Evolutionary conservation across 306 rosid species (phyloP).

Genomic region (Cicer chorassanicum): DNA sequence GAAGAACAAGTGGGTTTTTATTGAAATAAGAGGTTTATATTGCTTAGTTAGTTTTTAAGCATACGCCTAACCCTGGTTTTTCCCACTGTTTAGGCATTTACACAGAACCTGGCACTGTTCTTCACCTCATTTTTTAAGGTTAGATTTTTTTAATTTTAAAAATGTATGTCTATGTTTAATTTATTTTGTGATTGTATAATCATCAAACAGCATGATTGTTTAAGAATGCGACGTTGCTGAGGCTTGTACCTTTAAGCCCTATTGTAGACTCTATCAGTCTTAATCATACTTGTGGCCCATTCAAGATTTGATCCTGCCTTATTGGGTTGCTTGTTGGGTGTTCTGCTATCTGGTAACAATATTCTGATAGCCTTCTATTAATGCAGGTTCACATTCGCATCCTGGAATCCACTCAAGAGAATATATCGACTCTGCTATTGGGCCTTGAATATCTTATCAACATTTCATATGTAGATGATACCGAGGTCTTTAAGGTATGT

Average conservation of each 20-base stretch:
- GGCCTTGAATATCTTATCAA: slow-evolving; percentile 95
- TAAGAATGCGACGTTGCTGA: slow-evolving; percentile 7
- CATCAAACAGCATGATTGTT: slow-evolving; percentile 29
- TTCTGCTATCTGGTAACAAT: slow-evolving; percentile 6
- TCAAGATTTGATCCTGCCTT: slow-evolving; percentile 6
- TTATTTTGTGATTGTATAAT: slow-evolving; percentile 20
- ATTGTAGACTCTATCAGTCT: slow-evolving; percentile 1
- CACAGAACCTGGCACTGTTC: slow-evolving; percentile 91
- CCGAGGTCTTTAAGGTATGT: slow-evolving; percentile 92
- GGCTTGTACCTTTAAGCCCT: slow-evolving; percentile 5
- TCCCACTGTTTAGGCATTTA: slow-evolving; percentile 66
- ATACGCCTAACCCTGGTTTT: slow-evolving; percentile 27
- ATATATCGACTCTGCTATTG: slow-evolving; percentile 68
- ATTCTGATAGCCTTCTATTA: slow-evolving; percentile 15
- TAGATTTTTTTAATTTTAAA: slow-evolving; percentile 34
- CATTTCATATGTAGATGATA: slow-evolving; percentile 96
- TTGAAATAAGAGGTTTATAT: neutral
- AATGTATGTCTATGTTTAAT: neutral
- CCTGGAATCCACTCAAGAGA: slow-evolving; percentile 80
- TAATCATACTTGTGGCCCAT: neutral
- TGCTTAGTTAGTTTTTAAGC: slow-evolving; percentile 3
- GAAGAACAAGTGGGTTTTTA: slow-evolving; percentile 79
- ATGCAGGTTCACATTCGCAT: slow-evolving; percentile 82
- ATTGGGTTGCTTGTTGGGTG: slow-evolving; percentile 11
- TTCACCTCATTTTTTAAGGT: slow-evolving; percentile 93